Base-by-base conservation (phyloP, 306 rosid species). In the Phaseolus lunatus region DNA sequence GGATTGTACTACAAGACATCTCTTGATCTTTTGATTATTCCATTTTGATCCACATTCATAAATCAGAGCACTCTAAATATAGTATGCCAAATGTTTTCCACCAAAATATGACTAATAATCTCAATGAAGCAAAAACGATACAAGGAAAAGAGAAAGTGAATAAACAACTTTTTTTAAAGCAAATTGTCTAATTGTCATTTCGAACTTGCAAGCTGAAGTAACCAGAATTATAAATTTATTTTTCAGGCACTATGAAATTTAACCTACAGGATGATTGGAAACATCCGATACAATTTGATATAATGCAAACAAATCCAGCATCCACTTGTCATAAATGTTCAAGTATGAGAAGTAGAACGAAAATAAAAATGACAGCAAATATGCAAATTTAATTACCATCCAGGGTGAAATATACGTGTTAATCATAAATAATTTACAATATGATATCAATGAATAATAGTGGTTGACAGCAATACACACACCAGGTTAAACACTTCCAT, bases 391-490 rank as follows among this genome's bases (percentile, higher is more conserved):
- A 41, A 44, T 37, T 67, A 74, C 66, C 73, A 58, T 73, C 35
- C 27, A 48, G 20, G 61, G 70, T 45, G 44, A 59, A 63, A 59
- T 52, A 27, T 16, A 44, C 53, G 16, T 24, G 70, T 33, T 7
- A 69, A 63, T 23, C 48, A 76, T 76, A 50, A 80, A 72, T 52
- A 72, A 15, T 53, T 83, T 62, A 35, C 54, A 44, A n/a, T n/a
- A 58, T 15, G 24, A 45, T 44, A 64, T 26, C 23, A 14, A 62
- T 20, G 48, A 44, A 49, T 20, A 18, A 50, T 43, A 49, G 22
- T 49, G 57, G 58, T 41, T 58, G 18, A 72, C 56, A 49, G 53
- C 76, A 59, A 50, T 2, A 22, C 48, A 50, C 33, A 33, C 24
- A 71, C 22, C 64, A 82, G 23, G 37, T 57, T n/a, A 35, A 37